Conservation (phyloP, 441 rosid species). For the Capsella rubella region DNA sequence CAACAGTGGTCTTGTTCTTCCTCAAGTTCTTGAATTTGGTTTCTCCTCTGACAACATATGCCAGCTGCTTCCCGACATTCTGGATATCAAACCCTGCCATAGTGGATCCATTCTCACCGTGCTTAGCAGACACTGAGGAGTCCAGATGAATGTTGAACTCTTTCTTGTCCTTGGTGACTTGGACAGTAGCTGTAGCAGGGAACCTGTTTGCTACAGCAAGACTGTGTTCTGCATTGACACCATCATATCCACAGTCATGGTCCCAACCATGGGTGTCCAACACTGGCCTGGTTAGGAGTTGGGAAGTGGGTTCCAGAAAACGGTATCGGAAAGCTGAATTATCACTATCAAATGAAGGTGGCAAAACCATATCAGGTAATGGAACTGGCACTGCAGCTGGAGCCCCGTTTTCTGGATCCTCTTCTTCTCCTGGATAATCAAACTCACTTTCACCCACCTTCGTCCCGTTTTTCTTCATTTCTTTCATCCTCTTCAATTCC, state of each 20-base stretch:
- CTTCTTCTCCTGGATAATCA: slow-evolving; percentile 59
- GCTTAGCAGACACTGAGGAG: slow-evolving; percentile 75
- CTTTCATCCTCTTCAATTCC: slow-evolving; percentile 70
- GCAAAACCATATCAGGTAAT: slow-evolving; percentile 79
- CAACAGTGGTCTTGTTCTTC: slow-evolving; percentile 75
- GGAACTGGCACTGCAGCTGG: slow-evolving; percentile 86
- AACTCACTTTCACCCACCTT: slow-evolving; percentile 52
- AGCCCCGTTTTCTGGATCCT: slow-evolving; percentile 64
- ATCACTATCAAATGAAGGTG: slow-evolving; percentile 81
- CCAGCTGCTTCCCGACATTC: slow-evolving; percentile 82
- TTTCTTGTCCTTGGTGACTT: slow-evolving; percentile 84
- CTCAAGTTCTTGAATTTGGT: slow-evolving; percentile 74
- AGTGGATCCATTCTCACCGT: slow-evolving; percentile 73
- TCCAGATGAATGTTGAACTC: slow-evolving; percentile 81
- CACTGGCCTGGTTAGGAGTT: slow-evolving; percentile 80
- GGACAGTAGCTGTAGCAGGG: slow-evolving; percentile 70
- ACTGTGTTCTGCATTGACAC: slow-evolving; percentile 65
- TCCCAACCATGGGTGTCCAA: slow-evolving; percentile 92
- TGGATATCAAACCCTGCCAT: slow-evolving; percentile 93
- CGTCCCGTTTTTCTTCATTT: slow-evolving; percentile 77
- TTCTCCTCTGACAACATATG: slow-evolving; percentile 77
- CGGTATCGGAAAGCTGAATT: slow-evolving; percentile 86
- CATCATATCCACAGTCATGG: slow-evolving; percentile 90
- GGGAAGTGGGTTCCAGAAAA: slow-evolving; percentile 79
- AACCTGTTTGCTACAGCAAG: slow-evolving; percentile 61